Evolutionary conservation across 2,329 filamentous ascomycete species (phyloP).

Genomic region (Juglanconis sp.): DNA sequence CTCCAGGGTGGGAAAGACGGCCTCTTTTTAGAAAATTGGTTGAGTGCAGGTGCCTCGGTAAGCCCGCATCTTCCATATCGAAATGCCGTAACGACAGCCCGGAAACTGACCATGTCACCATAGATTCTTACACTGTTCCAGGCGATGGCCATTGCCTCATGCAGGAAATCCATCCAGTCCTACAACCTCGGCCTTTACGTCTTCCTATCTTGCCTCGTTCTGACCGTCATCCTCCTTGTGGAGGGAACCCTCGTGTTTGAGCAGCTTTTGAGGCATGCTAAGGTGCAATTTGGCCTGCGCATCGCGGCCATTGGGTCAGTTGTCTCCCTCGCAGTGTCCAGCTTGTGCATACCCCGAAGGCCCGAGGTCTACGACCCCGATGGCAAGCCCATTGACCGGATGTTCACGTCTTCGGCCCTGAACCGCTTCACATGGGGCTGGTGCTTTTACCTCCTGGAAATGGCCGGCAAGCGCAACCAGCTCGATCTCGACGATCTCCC

Average conservation of each 20-base stretch:
- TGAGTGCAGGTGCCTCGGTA: conserved; percentile 62
- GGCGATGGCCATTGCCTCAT: conserved; percentile 44
- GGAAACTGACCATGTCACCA: conserved; percentile 13
- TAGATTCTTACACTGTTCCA: conserved; percentile 53
- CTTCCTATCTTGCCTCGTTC: conserved; percentile 44
- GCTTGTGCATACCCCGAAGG: conserved; percentile 60
- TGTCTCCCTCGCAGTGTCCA: conserved; percentile 44
- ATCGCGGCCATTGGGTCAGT: conserved; percentile 43
- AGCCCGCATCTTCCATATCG: conserved; percentile 27
- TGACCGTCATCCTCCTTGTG: conserved; percentile 41
- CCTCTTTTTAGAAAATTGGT: conserved; percentile 55
- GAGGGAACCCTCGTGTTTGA: conserved; percentile 41
- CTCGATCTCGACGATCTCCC: conserved; percentile 63
- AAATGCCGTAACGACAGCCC: neutral
- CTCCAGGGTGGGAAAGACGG: conserved; percentile 33
- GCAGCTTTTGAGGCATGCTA: conserved; percentile 30
- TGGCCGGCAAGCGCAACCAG: conserved; percentile 54
- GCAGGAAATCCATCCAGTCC: conserved; percentile 47
- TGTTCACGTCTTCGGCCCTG: conserved; percentile 59
- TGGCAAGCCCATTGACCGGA: conserved; percentile 58
- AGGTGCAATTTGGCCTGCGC: conserved; percentile 42
- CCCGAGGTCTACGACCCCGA: conserved; percentile 60
- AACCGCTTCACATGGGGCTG: conserved; percentile 65
- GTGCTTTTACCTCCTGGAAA: conserved; percentile 52
- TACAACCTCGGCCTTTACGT: conserved; percentile 53